Percentiles rank a stretch among this genome's conserved stretches.
phyloP scores from a whole-genome alignment of 108 stramenopile species.

The Skeletonema grethae region DNA sequence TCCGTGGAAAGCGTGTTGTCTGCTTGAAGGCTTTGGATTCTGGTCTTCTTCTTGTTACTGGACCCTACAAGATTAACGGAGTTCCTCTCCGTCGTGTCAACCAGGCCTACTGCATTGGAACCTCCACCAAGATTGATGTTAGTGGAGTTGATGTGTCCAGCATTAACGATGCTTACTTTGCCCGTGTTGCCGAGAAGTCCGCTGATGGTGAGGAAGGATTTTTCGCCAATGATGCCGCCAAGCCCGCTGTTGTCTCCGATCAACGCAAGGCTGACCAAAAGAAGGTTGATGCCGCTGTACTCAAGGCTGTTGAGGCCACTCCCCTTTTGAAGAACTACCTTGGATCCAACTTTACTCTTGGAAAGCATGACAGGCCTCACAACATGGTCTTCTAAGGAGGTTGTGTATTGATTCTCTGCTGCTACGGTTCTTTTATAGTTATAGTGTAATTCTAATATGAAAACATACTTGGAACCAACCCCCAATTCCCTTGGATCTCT shows the following conservation, averaged over 20 bases:
- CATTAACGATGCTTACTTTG: slow-evolving; percentile 94
- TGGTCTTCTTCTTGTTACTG: slow-evolving; percentile 96
- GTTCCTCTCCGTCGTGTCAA: slow-evolving; percentile 98
- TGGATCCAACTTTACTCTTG: slow-evolving; percentile 90
- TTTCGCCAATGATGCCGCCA: slow-evolving; percentile 86
- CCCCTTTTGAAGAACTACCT: slow-evolving; percentile 95
- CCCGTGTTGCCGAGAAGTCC: slow-evolving; percentile 60
- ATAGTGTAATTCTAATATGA: slow-evolving; percentile 11
- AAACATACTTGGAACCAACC: slow-evolving; percentile 9
- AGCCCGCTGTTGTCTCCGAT: slow-evolving; percentile 86
- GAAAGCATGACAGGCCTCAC: slow-evolving; percentile 94
- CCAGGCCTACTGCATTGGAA: slow-evolving; percentile 99
- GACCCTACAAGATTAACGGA: slow-evolving; percentile 99
- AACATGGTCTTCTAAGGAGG: slow-evolving; percentile 95
- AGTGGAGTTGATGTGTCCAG: slow-evolving; percentile 82
- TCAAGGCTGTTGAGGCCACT: slow-evolving; percentile 73
- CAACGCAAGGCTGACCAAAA: slow-evolving; percentile 95
- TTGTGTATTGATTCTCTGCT: neutral
- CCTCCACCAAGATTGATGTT: slow-evolving; percentile 95
- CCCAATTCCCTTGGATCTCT: slow-evolving; percentile 3
- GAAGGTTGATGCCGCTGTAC: slow-evolving; percentile 88
- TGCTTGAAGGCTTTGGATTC: slow-evolving; percentile 96
- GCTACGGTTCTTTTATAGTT: slow-evolving; percentile 2
- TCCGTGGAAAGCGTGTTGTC: slow-evolving; percentile 99
- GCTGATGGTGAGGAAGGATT: slow-evolving; percentile 87